Evolutionary conservation across 768 basidiomycete species (phyloP).

Genomic region (Hirschioporus abietinus): DNA sequence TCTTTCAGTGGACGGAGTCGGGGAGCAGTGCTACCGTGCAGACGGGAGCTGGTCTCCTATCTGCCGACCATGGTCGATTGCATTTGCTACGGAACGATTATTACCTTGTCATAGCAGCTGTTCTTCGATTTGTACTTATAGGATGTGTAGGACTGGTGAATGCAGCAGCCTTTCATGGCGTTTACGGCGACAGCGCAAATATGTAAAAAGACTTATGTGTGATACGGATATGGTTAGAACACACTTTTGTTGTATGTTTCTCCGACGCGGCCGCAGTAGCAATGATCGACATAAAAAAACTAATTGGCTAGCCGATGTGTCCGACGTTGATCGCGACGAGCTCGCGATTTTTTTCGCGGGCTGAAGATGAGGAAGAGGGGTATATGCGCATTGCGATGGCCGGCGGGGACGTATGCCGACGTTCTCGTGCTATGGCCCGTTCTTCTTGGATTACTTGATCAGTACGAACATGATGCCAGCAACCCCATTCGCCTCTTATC

Average conservation of each 20-base stretch:
- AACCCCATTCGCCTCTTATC: not conserved
- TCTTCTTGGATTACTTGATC: slow-evolving; percentile 1
- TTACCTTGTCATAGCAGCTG: not conserved
- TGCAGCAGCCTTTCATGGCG: not conserved
- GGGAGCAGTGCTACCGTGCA: not conserved
- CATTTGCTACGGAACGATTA: not conserved
- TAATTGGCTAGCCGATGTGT: not conserved
- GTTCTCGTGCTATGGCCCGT: slow-evolving; percentile 1
- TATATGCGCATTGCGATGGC: not conserved
- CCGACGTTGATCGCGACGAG: not conserved
- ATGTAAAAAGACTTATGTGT: not conserved
- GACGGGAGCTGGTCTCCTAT: not conserved
- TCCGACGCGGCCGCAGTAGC: not conserved
- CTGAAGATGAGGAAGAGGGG: not conserved
- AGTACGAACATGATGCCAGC: slow-evolving; percentile 1
- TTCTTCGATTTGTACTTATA: not conserved
- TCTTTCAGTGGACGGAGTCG: not conserved
- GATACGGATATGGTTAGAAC: not conserved
- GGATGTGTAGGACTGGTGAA: not conserved
- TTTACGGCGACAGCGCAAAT: not conserved
- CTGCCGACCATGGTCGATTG: not conserved
- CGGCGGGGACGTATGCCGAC: not conserved
- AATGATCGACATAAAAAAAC: not conserved
- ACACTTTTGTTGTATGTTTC: not conserved
- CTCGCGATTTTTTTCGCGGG: not conserved